phyloP scores from a whole-genome alignment of 179 eudicot genomes.

The Amaranthus tricolor region DNA sequence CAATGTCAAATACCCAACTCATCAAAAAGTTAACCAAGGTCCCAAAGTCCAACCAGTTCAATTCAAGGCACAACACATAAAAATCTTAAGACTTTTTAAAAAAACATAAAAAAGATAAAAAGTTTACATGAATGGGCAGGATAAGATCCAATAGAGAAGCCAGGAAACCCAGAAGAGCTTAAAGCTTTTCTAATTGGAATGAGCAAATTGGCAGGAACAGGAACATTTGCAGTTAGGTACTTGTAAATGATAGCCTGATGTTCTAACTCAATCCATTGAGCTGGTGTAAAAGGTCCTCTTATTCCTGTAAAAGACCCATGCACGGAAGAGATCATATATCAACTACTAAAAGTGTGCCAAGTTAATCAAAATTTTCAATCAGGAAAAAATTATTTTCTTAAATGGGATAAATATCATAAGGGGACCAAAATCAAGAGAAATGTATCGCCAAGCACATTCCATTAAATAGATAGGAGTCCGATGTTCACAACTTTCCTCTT shows the following conservation, averaged over 20 bases:
- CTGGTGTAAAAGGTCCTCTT: conserved; percentile 82
- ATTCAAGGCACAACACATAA: background rate
- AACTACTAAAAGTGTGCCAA: background rate
- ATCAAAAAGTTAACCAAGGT: background rate
- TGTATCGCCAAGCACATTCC: background rate
- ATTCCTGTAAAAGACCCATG: conserved; percentile 50
- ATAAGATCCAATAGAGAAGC: conserved; percentile 53
- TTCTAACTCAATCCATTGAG: conserved; percentile 94
- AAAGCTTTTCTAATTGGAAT: conserved; percentile 82
- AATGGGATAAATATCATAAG: conserved; percentile 9
- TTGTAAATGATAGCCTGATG: conserved; percentile 96
- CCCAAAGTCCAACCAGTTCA: background rate
- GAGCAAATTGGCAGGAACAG: conserved; percentile 78
- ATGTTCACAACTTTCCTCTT: no score
- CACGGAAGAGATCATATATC: conserved; percentile 22
- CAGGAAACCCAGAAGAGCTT: conserved; percentile 53
- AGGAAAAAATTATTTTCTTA: background rate
- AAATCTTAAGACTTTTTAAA: background rate
- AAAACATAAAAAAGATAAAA: background rate
- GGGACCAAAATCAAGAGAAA: conserved; percentile 27
- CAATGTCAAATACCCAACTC: background rate
- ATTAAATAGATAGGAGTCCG: no score
- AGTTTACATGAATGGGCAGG: conserved; percentile 67
- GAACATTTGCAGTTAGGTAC: conserved; percentile 71
- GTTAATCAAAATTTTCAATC: background rate